Evolutionary conservation across 495 filamentous ascomycete species (phyloP), one percentile per base, ranked within the genome.

Genomic region (Rostrohypoxylon terebratum): DNA sequence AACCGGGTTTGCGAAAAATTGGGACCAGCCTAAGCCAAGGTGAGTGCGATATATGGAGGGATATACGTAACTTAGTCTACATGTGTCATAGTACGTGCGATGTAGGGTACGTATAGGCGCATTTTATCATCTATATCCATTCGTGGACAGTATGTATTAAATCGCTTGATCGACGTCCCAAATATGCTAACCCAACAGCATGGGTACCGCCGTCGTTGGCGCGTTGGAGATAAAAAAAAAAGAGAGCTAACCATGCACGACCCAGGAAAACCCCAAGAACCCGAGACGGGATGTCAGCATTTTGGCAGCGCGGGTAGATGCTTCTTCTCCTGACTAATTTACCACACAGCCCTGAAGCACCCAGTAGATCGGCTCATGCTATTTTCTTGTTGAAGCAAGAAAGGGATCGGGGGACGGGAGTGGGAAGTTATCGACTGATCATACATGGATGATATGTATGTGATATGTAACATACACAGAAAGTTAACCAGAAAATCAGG

Each of bases 371-470:
- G 51, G 51, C 51, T 55, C 42, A 36, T n/a, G 31, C 14, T 50
- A 25, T 31, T 54, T 55, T 20, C 36, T 34, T 20, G 20, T n/a
- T 31, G 31, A 4, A 13, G 11, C 3, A 53, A 6, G 23, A 11
- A 9, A 20, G 47, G 21, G 48, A 25, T 25, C 47, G 21, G 10
- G 10, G 47, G 21, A n/a, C 13, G 40, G 40, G 40, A n/a, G 4
- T 14, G 40, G 9, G 20, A 4, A 20, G 6, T 48, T 48, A 20
- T n/a, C 48, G 48, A 53, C 23, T 31, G 48, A 53, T 53, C 48
- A 53, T 53, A 45, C 42, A 45, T 50, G 23, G 48, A 31, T 53
- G 10, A 18, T 5, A 53, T 53, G 48, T 53, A 53, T n/a, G 48
- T 53, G 48, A 53, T 53, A 31, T 50, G 47, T 50, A 45, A 45